These are phyloP conservation scores for Yamagishiella unicocca DNA, from an alignment of 139 green algal species.

Conservation along the genomic window DNA sequence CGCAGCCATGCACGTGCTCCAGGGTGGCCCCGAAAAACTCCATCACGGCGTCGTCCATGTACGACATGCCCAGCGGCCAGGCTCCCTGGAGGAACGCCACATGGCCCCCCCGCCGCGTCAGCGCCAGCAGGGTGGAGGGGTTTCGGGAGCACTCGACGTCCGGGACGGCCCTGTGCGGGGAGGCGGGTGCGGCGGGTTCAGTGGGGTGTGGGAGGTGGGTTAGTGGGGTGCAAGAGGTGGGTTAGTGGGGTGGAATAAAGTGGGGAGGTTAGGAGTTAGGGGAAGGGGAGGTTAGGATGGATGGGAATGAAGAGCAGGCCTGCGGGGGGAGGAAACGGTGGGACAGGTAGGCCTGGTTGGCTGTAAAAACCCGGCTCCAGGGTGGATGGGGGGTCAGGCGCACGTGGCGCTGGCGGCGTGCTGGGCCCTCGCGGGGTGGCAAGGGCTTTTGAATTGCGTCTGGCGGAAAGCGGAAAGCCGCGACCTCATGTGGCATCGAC, in stretches of 20 bases:
- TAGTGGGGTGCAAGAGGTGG: neutral
- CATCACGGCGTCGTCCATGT: conserved; percentile 50
- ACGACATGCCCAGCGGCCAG: conserved; percentile 50
- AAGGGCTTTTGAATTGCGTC: too few relatives aligned
- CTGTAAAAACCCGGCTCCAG: too few relatives aligned
- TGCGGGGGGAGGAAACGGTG: too few relatives aligned
- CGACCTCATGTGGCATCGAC: too few relatives aligned
- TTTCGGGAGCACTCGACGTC: conserved; percentile 54
- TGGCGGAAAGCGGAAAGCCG: too few relatives aligned
- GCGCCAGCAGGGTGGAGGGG: conserved; percentile 60
- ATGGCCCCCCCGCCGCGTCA: conserved; percentile 59
- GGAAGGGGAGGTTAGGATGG: neutral
- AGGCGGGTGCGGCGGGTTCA: neutral
- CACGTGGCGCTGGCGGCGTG: too few relatives aligned
- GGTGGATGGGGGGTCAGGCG: too few relatives aligned
- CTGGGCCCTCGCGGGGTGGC: too few relatives aligned
- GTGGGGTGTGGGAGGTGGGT: neutral
- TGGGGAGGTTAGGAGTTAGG: neutral
- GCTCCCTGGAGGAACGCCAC: conserved; percentile 62
- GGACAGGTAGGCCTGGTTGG: too few relatives aligned
- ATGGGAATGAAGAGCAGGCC: too few relatives aligned
- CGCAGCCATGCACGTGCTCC: conserved; percentile 21
- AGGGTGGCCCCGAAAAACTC: conserved; percentile 38
- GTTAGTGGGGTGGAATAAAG: neutral
- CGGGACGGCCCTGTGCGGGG: conserved; percentile 48